phyloP scores from a whole-genome alignment of 75 land plant genomes.

The Cryptomeria japonica region DNA sequence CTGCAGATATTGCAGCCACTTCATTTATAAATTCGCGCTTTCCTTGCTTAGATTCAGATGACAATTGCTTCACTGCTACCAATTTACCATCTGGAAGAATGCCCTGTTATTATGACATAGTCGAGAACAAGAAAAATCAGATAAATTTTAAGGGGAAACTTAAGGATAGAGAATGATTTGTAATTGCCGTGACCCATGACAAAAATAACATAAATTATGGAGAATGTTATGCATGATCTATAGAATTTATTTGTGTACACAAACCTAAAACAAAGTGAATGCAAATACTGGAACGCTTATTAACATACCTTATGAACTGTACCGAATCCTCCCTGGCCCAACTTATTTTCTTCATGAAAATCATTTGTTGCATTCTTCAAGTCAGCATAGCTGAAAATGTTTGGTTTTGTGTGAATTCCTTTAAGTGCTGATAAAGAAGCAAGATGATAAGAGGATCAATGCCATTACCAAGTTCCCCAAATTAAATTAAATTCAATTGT shows the following conservation, averaged over 20 bases:
- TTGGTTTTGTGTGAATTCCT: conserved; percentile 24
- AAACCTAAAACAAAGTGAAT: neutral
- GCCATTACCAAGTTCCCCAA: neutral
- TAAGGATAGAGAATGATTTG: neutral
- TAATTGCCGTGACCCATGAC: neutral
- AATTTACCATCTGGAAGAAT: conserved; percentile 12
- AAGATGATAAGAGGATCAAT: neutral
- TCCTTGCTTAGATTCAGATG: conserved; percentile 20
- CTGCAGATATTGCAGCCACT: conserved; percentile 25
- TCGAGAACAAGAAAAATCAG: neutral
- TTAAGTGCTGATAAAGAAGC: conserved; percentile 27
- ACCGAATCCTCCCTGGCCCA: conserved; percentile 30
- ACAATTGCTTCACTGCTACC: conserved; percentile 27
- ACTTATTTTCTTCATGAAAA: conserved; percentile 22
- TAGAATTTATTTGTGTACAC: neutral
- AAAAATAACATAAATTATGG: neutral
- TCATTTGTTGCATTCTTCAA: conserved; percentile 22
- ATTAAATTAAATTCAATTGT: neutral
- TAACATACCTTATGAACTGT: conserved; percentile 32
- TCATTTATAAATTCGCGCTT: conserved; percentile 27
- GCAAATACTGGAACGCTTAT: neutral
- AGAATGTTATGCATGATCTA: neutral
- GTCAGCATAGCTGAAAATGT: conserved; percentile 42
- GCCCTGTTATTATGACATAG: conserved; percentile 11
- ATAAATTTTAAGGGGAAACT: neutral